Percentiles rank a stretch among this genome's conserved stretches.
These are phyloP conservation scores for Chrysochromulina tobinii DNA, from an alignment of 78 protist genomes.

Conservation along the genomic window DNA sequence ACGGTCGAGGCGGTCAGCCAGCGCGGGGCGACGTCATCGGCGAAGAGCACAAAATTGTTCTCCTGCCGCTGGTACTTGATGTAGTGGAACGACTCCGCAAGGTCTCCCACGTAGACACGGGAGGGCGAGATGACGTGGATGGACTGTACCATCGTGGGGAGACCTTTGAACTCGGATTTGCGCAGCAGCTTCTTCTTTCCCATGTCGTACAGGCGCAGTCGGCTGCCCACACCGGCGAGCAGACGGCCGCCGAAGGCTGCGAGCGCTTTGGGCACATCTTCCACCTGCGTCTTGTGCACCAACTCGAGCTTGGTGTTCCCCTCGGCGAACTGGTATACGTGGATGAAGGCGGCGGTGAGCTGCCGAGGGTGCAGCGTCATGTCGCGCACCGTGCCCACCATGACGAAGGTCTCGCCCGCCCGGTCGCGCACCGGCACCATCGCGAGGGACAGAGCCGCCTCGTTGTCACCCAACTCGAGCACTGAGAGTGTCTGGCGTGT, in stretches of 20 bases:
- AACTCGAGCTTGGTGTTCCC: conserved; percentile 47
- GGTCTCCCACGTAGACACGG: conserved; percentile 85
- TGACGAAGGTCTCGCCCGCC: conserved; percentile 64
- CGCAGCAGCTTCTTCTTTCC: conserved; percentile 90
- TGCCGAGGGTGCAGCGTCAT: conserved; percentile 62
- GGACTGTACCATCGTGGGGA: conserved; percentile 39
- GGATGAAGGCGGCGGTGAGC: conserved; percentile 49
- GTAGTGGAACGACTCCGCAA: conserved; percentile 79
- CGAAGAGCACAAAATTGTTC: conserved; percentile 79
- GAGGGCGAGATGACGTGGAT: conserved; percentile 35
- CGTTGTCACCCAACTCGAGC: conserved; percentile 74
- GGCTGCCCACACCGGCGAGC: conserved; percentile 82
- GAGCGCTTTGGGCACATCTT: conserved; percentile 86
- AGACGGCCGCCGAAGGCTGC: conserved; percentile 49
- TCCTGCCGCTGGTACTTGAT: conserved; percentile 60
- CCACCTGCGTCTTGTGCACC: conserved; percentile 78
- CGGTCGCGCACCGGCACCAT: conserved; percentile 57
- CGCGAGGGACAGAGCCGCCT: conserved; percentile 77
- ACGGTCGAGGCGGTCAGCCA: conserved; percentile 61
- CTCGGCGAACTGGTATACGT: conserved; percentile 61
- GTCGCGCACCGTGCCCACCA: conserved; percentile 84
- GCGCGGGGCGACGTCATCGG: conserved; percentile 92
- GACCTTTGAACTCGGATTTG: conserved; percentile 82
- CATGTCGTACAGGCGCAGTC: conserved; percentile 85
- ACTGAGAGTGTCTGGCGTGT: conserved; percentile 45